Conservation (phyloP, 1,284 basidiomycete species). For the Rugosomyces carneus region DNA sequence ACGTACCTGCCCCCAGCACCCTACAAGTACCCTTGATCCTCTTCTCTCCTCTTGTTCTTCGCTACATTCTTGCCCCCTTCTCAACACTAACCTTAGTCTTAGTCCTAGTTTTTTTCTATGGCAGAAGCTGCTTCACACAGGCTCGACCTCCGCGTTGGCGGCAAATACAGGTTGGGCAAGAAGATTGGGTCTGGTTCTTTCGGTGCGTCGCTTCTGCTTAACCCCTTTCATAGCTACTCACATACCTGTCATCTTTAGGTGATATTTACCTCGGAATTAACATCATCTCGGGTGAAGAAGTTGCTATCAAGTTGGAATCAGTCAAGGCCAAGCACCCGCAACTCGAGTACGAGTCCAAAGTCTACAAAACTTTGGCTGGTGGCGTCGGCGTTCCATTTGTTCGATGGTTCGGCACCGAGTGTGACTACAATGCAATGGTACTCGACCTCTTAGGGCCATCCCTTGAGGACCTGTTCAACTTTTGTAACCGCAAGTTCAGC, state of each 20-base stretch:
- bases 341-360: slow-evolving; percentile 97
- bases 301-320: slow-evolving; percentile 99
- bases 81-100: slow-evolving; percentile 18
- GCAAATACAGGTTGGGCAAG: slow-evolving; percentile 98
- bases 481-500: slow-evolving; percentile 97
- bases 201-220: slow-evolving; percentile 50
- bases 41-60: slow-evolving; percentile 16
- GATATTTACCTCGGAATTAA: slow-evolving; percentile 99
- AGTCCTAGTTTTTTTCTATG: slow-evolving; percentile 36
- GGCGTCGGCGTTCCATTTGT: slow-evolving; percentile 99
- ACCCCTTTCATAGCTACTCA: slow-evolving; percentile 7
- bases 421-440: slow-evolving; percentile 99
- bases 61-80: slow-evolving; percentile 9
- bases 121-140: slow-evolving; percentile 65
- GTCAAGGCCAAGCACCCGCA: slow-evolving; percentile 99
- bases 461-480: slow-evolving; percentile 99
- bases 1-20: slow-evolving; percentile 26
- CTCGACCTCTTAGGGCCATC: slow-evolving; percentile 96
- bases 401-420: slow-evolving; percentile 97
- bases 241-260: slow-evolving; percentile 41
- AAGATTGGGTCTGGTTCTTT: slow-evolving; percentile 99
- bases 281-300: slow-evolving; percentile 99
- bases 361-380: slow-evolving; percentile 95
- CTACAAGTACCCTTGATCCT: slow-evolving; percentile 23
- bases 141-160: slow-evolving; percentile 93